Evolutionary conservation across 495 filamentous ascomycete genomes (phyloP).

Genomic region (Massariosphaeria phaeospora): DNA sequence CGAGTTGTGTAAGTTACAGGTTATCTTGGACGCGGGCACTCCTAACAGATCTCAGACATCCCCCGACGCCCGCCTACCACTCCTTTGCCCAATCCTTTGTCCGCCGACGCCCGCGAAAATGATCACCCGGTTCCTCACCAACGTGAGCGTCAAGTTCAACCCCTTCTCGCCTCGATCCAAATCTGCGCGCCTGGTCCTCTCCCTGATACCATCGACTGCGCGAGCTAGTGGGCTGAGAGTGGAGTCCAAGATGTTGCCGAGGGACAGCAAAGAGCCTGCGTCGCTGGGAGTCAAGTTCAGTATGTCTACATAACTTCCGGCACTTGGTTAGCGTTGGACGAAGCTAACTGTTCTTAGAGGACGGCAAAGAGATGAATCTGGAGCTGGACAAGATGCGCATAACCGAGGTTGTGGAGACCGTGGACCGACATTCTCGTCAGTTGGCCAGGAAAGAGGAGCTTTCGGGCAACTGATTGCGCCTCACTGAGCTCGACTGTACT

Average conservation of each 20-base stretch:
- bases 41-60: neutral
- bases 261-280: conserved; percentile 53
- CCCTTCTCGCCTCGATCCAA: conserved; percentile 75
- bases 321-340: neutral
- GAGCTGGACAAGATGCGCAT: conserved; percentile 73
- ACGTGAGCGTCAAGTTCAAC: conserved; percentile 81
- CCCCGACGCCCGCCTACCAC: neutral
- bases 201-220: conserved; percentile 75
- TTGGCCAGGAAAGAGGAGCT: conserved; percentile 79
- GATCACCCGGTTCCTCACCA: conserved; percentile 82
- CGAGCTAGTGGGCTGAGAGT: conserved; percentile 67
- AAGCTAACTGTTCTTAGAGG: conserved; percentile 51
- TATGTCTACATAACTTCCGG: conserved; percentile 44
- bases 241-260: conserved; percentile 69
- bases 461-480: conserved; percentile 26
- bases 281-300: conserved; percentile 74
- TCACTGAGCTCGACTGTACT: too few species aligned
- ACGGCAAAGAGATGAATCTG: conserved; percentile 71
- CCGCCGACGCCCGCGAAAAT: conserved; percentile 48
- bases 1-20: neutral
- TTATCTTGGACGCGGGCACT: neutral
- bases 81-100: neutral
- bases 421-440: conserved; percentile 78
- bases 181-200: conserved; percentile 79
- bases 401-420: conserved; percentile 79